Percentiles rank a stretch among this genome's conserved stretches.
Conservation (phyloP, 345 rosid genomes). For the Eucalyptus tenuipes region DNA sequence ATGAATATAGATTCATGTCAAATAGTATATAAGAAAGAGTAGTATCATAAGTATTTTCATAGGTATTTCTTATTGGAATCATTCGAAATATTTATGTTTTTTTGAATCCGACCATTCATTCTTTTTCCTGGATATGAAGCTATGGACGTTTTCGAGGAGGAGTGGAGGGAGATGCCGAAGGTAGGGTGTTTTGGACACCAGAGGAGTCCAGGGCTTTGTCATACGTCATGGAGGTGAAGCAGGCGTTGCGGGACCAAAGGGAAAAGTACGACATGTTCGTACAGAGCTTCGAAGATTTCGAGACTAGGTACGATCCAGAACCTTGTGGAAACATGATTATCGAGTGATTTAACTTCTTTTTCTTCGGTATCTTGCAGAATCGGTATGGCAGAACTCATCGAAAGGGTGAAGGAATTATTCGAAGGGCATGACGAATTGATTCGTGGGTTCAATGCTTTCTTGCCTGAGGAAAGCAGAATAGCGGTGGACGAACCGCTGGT, state of each 20-base stretch:
- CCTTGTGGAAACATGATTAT: neutral
- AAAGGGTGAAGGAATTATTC: conserved; percentile 71
- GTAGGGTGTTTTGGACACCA: conserved; percentile 26
- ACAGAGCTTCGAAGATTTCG: conserved; percentile 80
- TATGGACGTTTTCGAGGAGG: neutral
- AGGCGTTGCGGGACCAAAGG: conserved; percentile 72
- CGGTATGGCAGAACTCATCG: conserved; percentile 73
- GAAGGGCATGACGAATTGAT: conserved; percentile 76
- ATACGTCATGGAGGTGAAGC: conserved; percentile 68
- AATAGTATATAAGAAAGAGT: neutral
- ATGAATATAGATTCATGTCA: neutral
- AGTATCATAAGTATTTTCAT: neutral
- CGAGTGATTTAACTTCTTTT: neutral
- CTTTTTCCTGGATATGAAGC: neutral
- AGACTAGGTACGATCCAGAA: conserved; percentile 38
- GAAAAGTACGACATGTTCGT: conserved; percentile 70
- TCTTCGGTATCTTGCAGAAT: conserved; percentile 28
- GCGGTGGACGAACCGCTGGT: conserved; percentile 47
- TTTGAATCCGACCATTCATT: neutral
- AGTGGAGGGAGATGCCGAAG: conserved; percentile 5
- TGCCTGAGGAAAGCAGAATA: conserved; percentile 78
- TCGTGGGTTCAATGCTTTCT: conserved; percentile 78
- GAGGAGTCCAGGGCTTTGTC: conserved; percentile 43
- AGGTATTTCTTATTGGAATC: neutral
- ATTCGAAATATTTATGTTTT: neutral